These are phyloP conservation scores for Neonectria magnoliae DNA, from an alignment of 2,329 filamentous ascomycete genomes.

Conservation along the genomic window DNA sequence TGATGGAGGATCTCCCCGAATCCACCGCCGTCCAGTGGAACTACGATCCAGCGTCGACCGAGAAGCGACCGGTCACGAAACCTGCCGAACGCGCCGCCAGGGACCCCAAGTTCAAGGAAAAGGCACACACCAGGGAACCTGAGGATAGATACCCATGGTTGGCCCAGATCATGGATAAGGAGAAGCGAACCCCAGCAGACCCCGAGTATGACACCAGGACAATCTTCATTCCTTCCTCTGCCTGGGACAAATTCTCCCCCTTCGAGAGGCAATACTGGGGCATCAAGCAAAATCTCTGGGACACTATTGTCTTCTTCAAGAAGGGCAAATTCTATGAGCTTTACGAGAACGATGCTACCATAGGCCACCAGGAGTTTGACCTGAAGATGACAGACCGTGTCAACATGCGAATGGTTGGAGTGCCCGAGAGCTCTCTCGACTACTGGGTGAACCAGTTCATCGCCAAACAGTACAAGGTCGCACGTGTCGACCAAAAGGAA, in stretches of 20 bases:
- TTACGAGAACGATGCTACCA: constrained; percentile 96
- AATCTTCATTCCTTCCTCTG: constrained; percentile 85
- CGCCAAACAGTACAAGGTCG: constrained; percentile 97
- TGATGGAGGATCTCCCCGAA: constrained; percentile 66
- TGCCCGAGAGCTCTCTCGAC: constrained; percentile 93
- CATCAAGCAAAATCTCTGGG: constrained; percentile 98
- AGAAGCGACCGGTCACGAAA: constrained; percentile 49
- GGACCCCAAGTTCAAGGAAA: constrained; percentile 61
- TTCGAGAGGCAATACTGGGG: constrained; percentile 99
- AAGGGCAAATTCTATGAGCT: constrained; percentile 99
- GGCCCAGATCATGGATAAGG: constrained; percentile 84
- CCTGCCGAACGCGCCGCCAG: constrained; percentile 44
- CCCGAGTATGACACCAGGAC: constrained; percentile 92
- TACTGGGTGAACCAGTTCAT: constrained; percentile 99
- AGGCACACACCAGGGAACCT: constrained; percentile 83
- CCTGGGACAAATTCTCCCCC: constrained; percentile 85
- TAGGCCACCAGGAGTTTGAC: constrained; percentile 96
- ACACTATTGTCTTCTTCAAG: constrained; percentile 99
- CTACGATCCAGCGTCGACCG: constrained; percentile 61
- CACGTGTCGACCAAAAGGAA: constrained; percentile 95
- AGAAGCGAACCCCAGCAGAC: constrained; percentile 79
- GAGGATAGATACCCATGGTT: constrained; percentile 92
- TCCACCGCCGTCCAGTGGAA: constrained; percentile 86
- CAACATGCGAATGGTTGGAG: constrained; percentile 99
- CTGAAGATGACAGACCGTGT: constrained; percentile 97